Evolutionary conservation across 2,329 filamentous ascomycete genomes (phyloP), one percentile per base, ranked within the genome.

Genomic region (Apiospora sp.): DNA sequence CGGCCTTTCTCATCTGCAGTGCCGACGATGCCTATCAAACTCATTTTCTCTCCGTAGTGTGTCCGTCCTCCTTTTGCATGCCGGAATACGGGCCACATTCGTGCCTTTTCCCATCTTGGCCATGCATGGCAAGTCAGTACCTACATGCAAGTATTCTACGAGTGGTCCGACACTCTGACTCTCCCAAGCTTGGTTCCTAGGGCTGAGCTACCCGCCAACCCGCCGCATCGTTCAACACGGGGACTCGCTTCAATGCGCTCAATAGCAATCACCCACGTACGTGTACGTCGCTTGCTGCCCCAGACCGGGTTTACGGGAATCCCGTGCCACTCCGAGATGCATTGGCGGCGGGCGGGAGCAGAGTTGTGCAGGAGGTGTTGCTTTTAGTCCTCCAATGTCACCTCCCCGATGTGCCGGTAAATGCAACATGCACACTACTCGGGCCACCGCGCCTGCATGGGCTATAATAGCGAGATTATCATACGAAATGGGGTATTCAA

Each of bases 191-290:
- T 37, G 54, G 30, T 22, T 37, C 16, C 22, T n/a, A 64, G 58
- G 58, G 58, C 58, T 64, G 58, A 64, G 34, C 30, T 64, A 64
- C 30, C 58, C 58, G 58, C 34, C 30, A 64, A 34, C 34, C 58
- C 34, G 58, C 34, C 34, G 58, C 8, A 41, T 24, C 30, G 34
- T 41, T 2, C 30, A 14, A 41, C 34, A 64, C 34, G 34, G 13
- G 13, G 34, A 41, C 10, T 48, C 3, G 10, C 34, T n/a, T n/a
- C 12, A 5, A 61, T 61, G 30, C 19, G 8, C 30, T 30, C 7
- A 34, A 2, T 30, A 34, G 54, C 19, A 16, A 8, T 10, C 16
- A 13, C 30, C 30, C 14, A 13, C 54, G 37, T 8, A 41, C 37
- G 1, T 16, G 30, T 10, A 22, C 1, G 41, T 34, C 34, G n/a